Evolutionary conservation across 2,329 filamentous ascomycete genomes (phyloP), one percentile per base, ranked within the genome.

Genomic region (Ilyonectria robusta): DNA sequence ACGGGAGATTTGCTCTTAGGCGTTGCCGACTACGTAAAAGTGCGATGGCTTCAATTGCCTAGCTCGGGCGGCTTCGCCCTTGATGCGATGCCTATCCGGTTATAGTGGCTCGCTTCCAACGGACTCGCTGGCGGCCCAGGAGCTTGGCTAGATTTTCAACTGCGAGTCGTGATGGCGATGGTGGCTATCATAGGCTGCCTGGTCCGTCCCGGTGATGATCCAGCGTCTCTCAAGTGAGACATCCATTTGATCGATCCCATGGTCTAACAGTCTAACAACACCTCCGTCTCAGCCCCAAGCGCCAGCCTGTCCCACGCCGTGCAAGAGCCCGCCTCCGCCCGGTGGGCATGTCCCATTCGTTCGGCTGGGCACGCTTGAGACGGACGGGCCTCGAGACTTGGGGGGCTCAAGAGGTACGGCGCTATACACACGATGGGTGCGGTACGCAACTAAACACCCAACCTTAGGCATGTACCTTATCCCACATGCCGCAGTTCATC

Each of bases 311-410:
- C 54, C 51, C 13, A 56, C 26, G 51, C 35, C 33, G 58, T 40
- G 40, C 21, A 63, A 65, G 60, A 63, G 67, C 62, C 74, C 71
- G 69, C 69, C 70, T 70, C 68, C 68, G 71, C 72, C 72, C 66
- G 66, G 65, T 47, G 53, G 65, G 62, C 64, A 72, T 65, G 35
- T 62, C 47, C 48, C 58, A 56, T 56, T 62, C 58, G 47, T 57
- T 42, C 61, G 60, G 69, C 48, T 53, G 56, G 57, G 48, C 54
- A 67, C 31, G 21, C 37, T 53, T 53, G 55, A 63, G 55, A 48
- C 47, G 62, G 42, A 44, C 50, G 55, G 46, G 40, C 62, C 56
- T 62, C 17, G 42, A 51, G 35, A 35, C 48, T 33, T 60, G 9
- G 37, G 29, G 29, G n/a, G 17, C 21, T 42, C 56, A 26, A 33